Percentiles rank a stretch among this genome's conserved stretches.
These are phyloP conservation scores for Cornus controversa DNA, from an alignment of 148 eudicot species.

Conservation along the genomic window DNA sequence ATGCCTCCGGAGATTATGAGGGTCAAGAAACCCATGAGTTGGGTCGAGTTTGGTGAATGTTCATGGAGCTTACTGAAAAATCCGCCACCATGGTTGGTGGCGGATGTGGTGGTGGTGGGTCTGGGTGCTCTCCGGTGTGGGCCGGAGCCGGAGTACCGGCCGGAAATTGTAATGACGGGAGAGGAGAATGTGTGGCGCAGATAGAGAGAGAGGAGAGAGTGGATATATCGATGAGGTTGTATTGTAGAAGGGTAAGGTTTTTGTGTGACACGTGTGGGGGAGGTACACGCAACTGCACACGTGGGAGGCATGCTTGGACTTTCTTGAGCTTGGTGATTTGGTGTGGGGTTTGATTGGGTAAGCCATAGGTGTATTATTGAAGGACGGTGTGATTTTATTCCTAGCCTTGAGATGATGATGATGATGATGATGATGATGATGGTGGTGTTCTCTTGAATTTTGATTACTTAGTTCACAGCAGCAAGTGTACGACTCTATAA, in stretches of 20 bases:
- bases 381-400: too few relatives aligned
- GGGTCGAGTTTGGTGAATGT: constrained; percentile 56
- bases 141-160: constrained; percentile 11
- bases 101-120: constrained; percentile 9
- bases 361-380: too few relatives aligned
- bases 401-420: too few relatives aligned
- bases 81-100: neutral
- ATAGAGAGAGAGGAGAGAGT: neutral
- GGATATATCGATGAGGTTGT: neutral
- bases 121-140: constrained; percentile 8
- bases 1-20: constrained; percentile 48
- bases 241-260: neutral
- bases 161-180: constrained; percentile 22
- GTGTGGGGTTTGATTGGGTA: too few relatives aligned
- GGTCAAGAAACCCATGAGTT: constrained; percentile 59
- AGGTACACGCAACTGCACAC: neutral
- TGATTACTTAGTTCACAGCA: too few relatives aligned
- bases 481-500: too few relatives aligned
- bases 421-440: too few relatives aligned
- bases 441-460: too few relatives aligned
- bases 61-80: constrained; percentile 48
- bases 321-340: too few relatives aligned
- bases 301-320: neutral
- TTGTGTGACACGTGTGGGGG: neutral
- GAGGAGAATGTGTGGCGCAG: neutral